phyloP scores from a whole-genome alignment of 148 eudicot genomes.

The Simmondsia chinensis region DNA sequence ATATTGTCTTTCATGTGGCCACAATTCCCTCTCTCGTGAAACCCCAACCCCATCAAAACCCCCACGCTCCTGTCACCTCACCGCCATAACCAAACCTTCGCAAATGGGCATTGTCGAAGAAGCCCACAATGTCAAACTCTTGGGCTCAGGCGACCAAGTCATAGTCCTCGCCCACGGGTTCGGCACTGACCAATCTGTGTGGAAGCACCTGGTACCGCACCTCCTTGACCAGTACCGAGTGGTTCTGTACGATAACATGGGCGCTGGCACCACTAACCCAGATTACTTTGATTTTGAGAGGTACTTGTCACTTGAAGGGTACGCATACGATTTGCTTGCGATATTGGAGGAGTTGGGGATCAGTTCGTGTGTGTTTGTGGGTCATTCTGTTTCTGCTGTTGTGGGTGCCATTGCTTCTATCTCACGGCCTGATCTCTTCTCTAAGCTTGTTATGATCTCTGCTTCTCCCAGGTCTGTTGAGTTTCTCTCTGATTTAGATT shows the following conservation, averaged over 20 bases:
- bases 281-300: slow-evolving; percentile 77
- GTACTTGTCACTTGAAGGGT: slow-evolving; percentile 61
- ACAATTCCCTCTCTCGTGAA: too few species aligned
- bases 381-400: slow-evolving; percentile 78
- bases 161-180: slow-evolving; percentile 77
- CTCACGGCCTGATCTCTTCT: slow-evolving; percentile 68
- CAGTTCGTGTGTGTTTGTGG: slow-evolving; percentile 51
- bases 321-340: slow-evolving; percentile 59
- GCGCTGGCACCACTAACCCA: slow-evolving; percentile 91
- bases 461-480: slow-evolving; percentile 62
- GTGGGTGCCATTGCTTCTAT: slow-evolving; percentile 67
- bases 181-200: slow-evolving; percentile 84
- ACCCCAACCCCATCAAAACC: too few species aligned
- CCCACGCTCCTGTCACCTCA: too few species aligned
- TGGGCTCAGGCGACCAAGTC: slow-evolving; percentile 39
- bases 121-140: slow-evolving; percentile 68
- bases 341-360: slow-evolving; percentile 55
- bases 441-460: slow-evolving; percentile 48
- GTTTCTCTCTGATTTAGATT: not conserved
- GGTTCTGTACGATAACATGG: slow-evolving; percentile 75
- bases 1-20: too few species aligned
- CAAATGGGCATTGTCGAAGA: slow-evolving; percentile 74
- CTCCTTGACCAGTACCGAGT: slow-evolving; percentile 54
- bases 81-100: too few species aligned
- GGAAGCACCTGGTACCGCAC: slow-evolving; percentile 79